These are phyloP conservation scores for Candida pseudofarinosa DNA, from an alignment of 805 yeast species.

Conservation along the genomic window DNA sequence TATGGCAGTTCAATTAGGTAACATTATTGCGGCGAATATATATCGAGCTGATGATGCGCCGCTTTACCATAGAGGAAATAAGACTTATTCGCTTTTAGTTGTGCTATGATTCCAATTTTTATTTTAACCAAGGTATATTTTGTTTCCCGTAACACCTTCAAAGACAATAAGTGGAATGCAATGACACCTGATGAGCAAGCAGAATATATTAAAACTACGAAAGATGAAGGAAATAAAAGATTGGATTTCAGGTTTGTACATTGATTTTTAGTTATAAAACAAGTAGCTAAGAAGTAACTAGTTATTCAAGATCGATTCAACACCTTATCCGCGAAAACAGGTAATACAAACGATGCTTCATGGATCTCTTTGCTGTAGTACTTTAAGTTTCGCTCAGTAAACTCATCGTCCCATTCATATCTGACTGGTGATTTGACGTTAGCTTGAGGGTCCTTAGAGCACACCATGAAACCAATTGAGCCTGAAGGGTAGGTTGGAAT, in stretches of 20 bases:
- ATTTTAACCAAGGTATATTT: constrained; percentile 19
- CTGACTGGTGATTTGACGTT: constrained; percentile 70
- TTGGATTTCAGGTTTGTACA: constrained; percentile 20
- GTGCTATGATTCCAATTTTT: constrained; percentile 19
- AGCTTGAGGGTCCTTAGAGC: constrained; percentile 68
- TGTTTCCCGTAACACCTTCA: constrained; percentile 16
- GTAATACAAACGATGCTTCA: constrained; percentile 84
- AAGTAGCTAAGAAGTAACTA: neutral
- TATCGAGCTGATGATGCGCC: constrained; percentile 26
- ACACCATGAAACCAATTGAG: constrained; percentile 96
- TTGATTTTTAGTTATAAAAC: constrained; percentile 5
- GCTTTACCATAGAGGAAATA: constrained; percentile 23
- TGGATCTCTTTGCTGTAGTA: constrained; percentile 86
- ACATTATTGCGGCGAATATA: constrained; percentile 21
- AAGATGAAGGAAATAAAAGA: constrained; percentile 21
- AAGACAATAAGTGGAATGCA: constrained; percentile 14
- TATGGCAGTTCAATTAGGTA: constrained; percentile 23
- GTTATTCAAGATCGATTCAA: constrained; percentile 24
- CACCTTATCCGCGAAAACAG: constrained; percentile 73
- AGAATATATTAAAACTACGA: constrained; percentile 13
- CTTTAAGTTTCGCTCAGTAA: constrained; percentile 61
- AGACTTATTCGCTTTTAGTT: constrained; percentile 16
- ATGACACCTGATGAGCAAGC: constrained; percentile 16
- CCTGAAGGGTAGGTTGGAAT: constrained; percentile 98
- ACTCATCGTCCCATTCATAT: constrained; percentile 50